Conservation (phyloP, 768 basidiomycete species). For the Omphalotus guepiniiformis region DNA sequence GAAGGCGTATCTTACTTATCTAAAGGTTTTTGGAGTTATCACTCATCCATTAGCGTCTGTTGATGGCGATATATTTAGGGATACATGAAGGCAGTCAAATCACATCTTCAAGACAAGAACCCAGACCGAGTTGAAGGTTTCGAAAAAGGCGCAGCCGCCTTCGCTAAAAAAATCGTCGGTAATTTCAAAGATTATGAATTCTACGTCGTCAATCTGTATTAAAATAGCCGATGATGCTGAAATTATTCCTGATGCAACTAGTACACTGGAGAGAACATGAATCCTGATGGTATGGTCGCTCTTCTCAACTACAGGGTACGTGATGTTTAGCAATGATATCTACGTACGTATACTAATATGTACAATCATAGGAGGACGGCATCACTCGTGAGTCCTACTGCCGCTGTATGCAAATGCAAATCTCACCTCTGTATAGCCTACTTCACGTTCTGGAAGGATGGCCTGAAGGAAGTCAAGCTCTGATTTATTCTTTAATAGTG, state of each 20-base stretch:
- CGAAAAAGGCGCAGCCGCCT: conserved; percentile 72
- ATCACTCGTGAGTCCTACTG: conserved; percentile 59
- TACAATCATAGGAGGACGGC: conserved; percentile 60
- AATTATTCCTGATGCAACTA: conserved; percentile 25
- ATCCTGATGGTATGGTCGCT: conserved; percentile 90
- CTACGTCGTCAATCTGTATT: conserved; percentile 4
- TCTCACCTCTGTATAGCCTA: conserved; percentile 49
- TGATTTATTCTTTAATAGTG: conserved; percentile 6
- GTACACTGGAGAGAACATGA: conserved; percentile 73
- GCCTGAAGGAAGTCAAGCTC: conserved; percentile 76
- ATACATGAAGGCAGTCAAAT: conserved; percentile 94
- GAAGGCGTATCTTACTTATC: conserved; percentile 74
- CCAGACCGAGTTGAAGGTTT: conserved; percentile 69
- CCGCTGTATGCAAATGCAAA: not conserved
- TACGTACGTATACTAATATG: too few relatives aligned
- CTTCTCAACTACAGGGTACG: conserved; percentile 90
- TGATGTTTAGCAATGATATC: too few relatives aligned
- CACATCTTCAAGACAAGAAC: conserved; percentile 45
- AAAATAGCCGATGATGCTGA: conserved; percentile 1
- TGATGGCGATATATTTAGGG: conserved; percentile 36
- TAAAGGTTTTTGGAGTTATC: conserved; percentile 56
- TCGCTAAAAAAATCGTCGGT: conserved; percentile 83
- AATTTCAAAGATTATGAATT: conserved; percentile 97
- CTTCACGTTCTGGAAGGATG: conserved; percentile 96
- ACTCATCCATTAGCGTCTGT: too few relatives aligned